Evolutionary conservation across 164 flowering plant genomes (phyloP).

Genomic region (Annona squamosa): DNA sequence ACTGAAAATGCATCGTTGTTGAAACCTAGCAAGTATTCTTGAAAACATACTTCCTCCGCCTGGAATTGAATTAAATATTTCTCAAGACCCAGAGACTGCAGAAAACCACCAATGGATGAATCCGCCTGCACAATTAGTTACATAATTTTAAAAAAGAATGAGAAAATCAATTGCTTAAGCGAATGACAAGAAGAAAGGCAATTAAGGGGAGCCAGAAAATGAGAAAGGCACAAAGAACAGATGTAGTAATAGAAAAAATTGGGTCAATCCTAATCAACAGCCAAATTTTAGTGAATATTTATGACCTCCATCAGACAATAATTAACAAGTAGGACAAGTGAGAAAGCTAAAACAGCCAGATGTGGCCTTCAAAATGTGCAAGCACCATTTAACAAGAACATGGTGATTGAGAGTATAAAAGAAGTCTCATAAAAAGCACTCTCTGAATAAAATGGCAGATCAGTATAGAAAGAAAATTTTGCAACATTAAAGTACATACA

Average conservation of each 20-base stretch:
- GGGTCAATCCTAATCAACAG: too few relatives aligned
- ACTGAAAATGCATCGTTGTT: not conserved
- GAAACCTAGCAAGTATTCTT: not conserved
- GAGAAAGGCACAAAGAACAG: not conserved
- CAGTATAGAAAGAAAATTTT: too few relatives aligned
- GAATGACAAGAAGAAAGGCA: not conserved
- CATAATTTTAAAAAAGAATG: conserved; percentile 2
- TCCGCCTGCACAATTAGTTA: conserved; percentile 43
- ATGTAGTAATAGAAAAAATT: too few relatives aligned
- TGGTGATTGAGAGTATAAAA: not conserved
- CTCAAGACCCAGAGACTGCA: conserved; percentile 80
- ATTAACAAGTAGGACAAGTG: too few relatives aligned
- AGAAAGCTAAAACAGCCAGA: not conserved
- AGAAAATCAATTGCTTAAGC: not conserved
- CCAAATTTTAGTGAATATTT: too few relatives aligned
- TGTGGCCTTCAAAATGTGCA: not conserved
- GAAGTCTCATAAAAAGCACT: not conserved
- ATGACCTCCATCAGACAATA: too few relatives aligned
- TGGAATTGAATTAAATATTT: conserved; percentile 76
- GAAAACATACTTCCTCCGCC: conserved; percentile 75
- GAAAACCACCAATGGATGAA: conserved; percentile 57
- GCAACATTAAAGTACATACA: too few relatives aligned
- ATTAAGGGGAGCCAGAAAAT: not conserved
- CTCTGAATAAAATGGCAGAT: too few relatives aligned
- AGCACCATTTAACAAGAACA: not conserved